Evolutionary conservation across 2,329 filamentous ascomycete species (phyloP), one percentile per base, ranked within the genome.

Genomic region (Dactylella cylindrospora): DNA sequence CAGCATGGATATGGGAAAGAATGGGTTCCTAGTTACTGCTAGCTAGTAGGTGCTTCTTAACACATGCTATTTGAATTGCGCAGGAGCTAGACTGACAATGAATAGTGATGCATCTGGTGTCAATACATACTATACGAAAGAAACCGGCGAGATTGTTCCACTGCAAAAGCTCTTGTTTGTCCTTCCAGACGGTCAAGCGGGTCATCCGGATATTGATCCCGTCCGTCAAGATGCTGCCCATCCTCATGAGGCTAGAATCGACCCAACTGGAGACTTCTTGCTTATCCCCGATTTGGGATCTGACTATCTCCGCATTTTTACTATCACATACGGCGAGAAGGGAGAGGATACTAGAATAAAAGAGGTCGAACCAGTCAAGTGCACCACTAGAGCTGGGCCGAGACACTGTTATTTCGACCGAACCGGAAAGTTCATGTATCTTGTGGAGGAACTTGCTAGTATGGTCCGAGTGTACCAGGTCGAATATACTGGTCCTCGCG

Each of bases 271-370:
- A 4, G 68, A 75, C n/a, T 88, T 79, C 70, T 67, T 86, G 22
- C 68, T 86, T 6, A 77, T 82, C 6, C 83, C 84, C 1, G 85
- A 88, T 67, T 76, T 90, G 3, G 82, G 84, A 32, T 76, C 79
- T 0, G 85, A 88, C 67, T 68, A 81, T 5, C 71, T 87, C 40
- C 81, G 80, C 65, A 72, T 81, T 74, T 87, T 80, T 70, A 69
- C 73, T 50, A 76, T 84, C 67, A 62, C 57, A 9, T 62, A 62
- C 20, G 57, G 57, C 19, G 49, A 62, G 25, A 62, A 62, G 26
- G 57, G 57, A 33, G 57, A 62, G 22, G 57, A 62, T 33, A 49
- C 49, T 3, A 31, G n/a, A 5, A 75, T 77, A 25, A 73, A 80
- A 5, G 68, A 68, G 13, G 71, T 76, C 64, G 75, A 74, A 20